Conservation (phyloP, 1,284 basidiomycete species). For the Trichosporon sp. region DNA sequence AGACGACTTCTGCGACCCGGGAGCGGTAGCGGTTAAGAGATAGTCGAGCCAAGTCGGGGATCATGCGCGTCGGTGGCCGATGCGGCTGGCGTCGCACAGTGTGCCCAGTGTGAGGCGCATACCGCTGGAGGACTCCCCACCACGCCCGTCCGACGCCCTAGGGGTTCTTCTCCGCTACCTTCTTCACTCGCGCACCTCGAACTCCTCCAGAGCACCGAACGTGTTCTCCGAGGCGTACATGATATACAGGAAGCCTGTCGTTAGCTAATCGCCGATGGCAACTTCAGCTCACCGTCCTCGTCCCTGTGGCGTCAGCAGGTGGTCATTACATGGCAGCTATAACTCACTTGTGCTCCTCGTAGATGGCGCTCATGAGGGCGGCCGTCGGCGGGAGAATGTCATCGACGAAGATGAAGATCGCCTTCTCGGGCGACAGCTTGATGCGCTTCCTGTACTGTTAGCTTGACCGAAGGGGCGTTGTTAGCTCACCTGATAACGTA, state of each 20-base stretch:
- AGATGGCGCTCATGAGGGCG: constrained; percentile 97
- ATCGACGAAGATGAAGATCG: constrained; percentile 98
- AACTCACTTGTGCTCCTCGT: constrained; percentile 96
- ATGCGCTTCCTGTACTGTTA: constrained; percentile 73
- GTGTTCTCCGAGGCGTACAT: constrained; percentile 97
- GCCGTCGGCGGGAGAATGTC: constrained; percentile 97
- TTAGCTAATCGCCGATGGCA: constrained; percentile 10
- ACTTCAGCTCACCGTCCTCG: constrained; percentile 61
- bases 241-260: constrained; percentile 76
- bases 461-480: background rate
- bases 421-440: constrained; percentile 99
- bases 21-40: background rate
- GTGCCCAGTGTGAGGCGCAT: background rate
- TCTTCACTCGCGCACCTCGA: constrained; percentile 11
- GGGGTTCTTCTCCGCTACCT: background rate
- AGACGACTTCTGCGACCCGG: background rate
- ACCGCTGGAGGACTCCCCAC: background rate
- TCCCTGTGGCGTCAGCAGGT: constrained; percentile 58
- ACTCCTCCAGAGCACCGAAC: constrained; percentile 57
- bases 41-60: background rate
- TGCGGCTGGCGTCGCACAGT: background rate
- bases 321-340: background rate
- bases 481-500: constrained; percentile 76
- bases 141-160: background rate
- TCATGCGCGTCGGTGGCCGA: background rate